Conservation (phyloP, 2,329 filamentous ascomycete genomes). For the Phyllosticta citrichinensis region DNA sequence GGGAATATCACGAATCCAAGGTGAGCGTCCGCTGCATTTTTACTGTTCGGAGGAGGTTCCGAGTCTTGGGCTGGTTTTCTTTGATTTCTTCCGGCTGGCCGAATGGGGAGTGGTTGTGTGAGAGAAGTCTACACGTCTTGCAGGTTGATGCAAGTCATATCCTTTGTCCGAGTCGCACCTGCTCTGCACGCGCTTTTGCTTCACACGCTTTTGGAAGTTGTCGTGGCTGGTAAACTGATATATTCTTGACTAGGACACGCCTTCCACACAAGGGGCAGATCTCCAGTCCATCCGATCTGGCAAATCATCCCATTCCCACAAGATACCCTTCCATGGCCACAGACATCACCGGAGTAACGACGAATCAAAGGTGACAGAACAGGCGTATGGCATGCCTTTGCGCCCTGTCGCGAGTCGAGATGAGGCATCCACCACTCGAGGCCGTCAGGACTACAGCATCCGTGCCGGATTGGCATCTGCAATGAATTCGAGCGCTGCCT, state of each 20-base stretch:
- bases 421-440: constrained; percentile 50
- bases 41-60: neutral
- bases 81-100: neutral
- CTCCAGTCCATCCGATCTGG: constrained; percentile 40
- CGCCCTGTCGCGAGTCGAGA: constrained; percentile 69
- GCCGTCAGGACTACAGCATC: constrained; percentile 34
- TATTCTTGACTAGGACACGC: constrained; percentile 4
- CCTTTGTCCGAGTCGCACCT: neutral
- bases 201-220: neutral
- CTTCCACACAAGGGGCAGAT: constrained; percentile 16
- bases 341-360: constrained; percentile 59
- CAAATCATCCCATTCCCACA: constrained; percentile 41
- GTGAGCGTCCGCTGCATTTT: constrained; percentile 37
- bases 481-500: constrained; percentile 39
- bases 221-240: neutral
- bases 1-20: constrained; percentile 81
- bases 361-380: constrained; percentile 35
- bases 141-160: neutral
- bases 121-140: neutral
- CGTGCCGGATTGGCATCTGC: constrained; percentile 37
- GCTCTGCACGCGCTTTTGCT: neutral
- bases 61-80: neutral
- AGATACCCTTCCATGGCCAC: constrained; percentile 57
- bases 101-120: neutral
- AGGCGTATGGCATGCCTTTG: constrained; percentile 40